phyloP scores from a whole-genome alignment of 495 filamentous ascomycete species.

The Talaromyces nanjingensis region DNA sequence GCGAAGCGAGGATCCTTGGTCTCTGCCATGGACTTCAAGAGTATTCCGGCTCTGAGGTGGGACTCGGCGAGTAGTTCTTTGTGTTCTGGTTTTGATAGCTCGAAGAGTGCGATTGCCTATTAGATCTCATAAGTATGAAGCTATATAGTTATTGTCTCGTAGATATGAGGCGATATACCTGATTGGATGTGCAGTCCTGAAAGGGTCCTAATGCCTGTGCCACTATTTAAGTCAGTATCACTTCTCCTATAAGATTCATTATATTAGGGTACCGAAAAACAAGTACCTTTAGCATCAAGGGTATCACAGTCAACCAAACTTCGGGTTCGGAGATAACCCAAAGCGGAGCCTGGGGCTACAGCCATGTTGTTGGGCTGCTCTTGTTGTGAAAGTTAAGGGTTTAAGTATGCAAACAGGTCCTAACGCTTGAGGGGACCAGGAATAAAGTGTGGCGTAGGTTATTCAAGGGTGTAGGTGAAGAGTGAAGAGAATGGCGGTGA shows the following conservation, averaged over 20 bases:
- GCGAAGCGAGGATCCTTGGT: slow-evolving; percentile 22
- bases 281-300: slow-evolving; percentile 46
- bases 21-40: slow-evolving; percentile 13
- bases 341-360: not conserved
- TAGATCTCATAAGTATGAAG: not conserved
- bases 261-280: not conserved
- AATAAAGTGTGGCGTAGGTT: not conserved
- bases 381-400: not conserved
- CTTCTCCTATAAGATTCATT: not conserved
- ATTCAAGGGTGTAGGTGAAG: not conserved
- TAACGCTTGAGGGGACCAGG: no score
- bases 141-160: not conserved
- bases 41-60: slow-evolving; percentile 27
- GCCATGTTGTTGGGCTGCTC: not conserved
- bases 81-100: slow-evolving; percentile 47
- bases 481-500: not conserved
- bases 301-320: slow-evolving; percentile 56
- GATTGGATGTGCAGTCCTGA: slow-evolving; percentile 61
- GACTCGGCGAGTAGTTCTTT: slow-evolving; percentile 38
- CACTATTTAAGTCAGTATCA: slow-evolving; percentile 25
- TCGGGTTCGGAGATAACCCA: slow-evolving; percentile 31
- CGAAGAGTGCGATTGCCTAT: slow-evolving; percentile 53
- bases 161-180: slow-evolving; percentile 28
- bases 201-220: slow-evolving; percentile 52
- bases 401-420: no score